A percentile compares a stretch with the other conserved stretches of the same genome.
phyloP scores from a whole-genome alignment of 768 basidiomycete genomes.

The Collybia sp. region DNA sequence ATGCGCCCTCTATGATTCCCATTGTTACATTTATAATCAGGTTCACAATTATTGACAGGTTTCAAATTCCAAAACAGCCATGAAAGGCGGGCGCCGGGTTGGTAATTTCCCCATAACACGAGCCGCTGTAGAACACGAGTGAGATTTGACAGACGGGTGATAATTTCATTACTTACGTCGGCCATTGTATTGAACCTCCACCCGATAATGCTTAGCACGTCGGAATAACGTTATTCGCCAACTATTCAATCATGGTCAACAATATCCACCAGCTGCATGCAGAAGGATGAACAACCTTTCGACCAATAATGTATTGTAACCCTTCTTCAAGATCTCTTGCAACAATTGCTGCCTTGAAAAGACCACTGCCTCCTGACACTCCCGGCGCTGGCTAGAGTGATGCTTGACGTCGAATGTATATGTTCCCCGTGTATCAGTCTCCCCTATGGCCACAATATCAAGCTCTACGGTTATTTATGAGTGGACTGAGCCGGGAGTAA shows the following conservation, averaged over 20 bases:
- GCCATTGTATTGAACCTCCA: conserved; percentile 67
- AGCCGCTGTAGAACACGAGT: conserved; percentile 37
- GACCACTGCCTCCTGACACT: conserved; percentile 47
- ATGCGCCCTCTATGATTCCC: no score
- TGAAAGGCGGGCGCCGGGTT: conserved; percentile 56
- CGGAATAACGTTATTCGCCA: conserved; percentile 68
- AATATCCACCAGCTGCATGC: not conserved
- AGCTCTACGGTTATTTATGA: conserved; percentile 36
- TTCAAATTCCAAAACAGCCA: conserved; percentile 46
- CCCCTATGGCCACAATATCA: conserved; percentile 51
- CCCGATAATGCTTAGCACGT: conserved; percentile 54
- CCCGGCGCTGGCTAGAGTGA: conserved; percentile 34
- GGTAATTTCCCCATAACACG: conserved; percentile 45
- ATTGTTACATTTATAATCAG: no score
- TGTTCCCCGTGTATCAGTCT: conserved; percentile 49
- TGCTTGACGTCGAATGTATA: conserved; percentile 57
- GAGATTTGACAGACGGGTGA: conserved; percentile 2
- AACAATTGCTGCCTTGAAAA: conserved; percentile 66
- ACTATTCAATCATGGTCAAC: conserved; percentile 26
- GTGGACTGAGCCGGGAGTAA: not conserved
- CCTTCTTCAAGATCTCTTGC: conserved; percentile 45
- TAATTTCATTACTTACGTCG: conserved; percentile 41
- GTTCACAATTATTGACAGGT: conserved; percentile 21
- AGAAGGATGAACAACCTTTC: conserved; percentile 49
- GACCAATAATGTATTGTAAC: conserved; percentile 57